Percentiles rank a stretch among this genome's conserved stretches.
Evolutionary conservation across 352 stramenopile species (phyloP).

Genomic region (Blastocystis sp.): DNA sequence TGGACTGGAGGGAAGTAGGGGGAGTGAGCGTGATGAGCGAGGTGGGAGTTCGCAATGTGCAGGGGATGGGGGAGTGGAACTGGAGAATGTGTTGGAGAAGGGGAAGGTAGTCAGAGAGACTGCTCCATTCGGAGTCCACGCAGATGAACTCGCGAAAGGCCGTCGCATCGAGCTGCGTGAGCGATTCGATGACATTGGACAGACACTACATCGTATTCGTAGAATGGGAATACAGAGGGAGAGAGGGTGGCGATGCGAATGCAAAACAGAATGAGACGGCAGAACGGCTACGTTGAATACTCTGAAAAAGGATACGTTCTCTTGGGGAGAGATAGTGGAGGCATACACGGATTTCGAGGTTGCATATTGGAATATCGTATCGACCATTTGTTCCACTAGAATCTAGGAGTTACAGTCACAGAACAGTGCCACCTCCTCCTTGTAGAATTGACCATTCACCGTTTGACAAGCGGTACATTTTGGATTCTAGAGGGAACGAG

Average conservation of each 20-base stretch:
- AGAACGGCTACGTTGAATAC: background rate
- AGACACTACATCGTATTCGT: background rate
- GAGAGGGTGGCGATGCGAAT: background rate
- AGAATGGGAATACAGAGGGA: background rate
- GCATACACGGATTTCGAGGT: background rate
- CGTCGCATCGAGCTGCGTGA: background rate
- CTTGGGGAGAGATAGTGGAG: background rate
- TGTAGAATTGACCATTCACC: background rate
- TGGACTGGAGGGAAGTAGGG: background rate
- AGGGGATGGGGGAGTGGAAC: background rate
- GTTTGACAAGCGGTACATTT: background rate
- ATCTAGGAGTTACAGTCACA: background rate
- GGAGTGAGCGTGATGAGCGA: background rate
- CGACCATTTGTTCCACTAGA: background rate
- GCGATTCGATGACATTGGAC: background rate
- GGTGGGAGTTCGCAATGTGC: background rate
- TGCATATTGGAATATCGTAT: background rate
- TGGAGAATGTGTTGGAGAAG: background rate
- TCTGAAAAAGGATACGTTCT: background rate
- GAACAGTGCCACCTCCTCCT: background rate
- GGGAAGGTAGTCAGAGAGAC: background rate
- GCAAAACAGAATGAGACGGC: slow-evolving; percentile 24
- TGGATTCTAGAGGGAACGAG: background rate
- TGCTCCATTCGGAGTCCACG: background rate
- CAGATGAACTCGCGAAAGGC: background rate